phyloP scores from a whole-genome alignment of 1,139 yeast genomes.

The Candida pseudoviswanathii region DNA sequence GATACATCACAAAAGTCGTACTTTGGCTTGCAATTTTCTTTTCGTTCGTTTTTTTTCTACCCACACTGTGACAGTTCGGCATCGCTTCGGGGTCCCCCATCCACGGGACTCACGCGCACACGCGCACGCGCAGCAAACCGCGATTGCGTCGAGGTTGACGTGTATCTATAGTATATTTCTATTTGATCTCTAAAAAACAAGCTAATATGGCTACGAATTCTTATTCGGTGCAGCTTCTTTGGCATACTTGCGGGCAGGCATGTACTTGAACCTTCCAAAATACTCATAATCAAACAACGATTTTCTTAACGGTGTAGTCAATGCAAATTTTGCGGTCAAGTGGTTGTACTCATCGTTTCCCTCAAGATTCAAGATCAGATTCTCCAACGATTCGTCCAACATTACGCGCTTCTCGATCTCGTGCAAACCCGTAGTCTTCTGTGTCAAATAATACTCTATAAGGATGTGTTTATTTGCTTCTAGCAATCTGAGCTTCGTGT shows the following conservation, averaged over 20 bases:
- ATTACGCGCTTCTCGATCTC: slow-evolving; percentile 32
- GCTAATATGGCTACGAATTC: not conserved
- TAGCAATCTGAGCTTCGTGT: slow-evolving; percentile 31
- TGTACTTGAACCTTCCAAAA: slow-evolving; percentile 23
- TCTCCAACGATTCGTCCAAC: slow-evolving; percentile 24
- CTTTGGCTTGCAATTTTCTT: not conserved
- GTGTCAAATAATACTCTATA: slow-evolving; percentile 44
- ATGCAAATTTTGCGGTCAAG: slow-evolving; percentile 26
- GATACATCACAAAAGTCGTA: not conserved
- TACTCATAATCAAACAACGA: slow-evolving; percentile 33
- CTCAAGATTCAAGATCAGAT: slow-evolving; percentile 20
- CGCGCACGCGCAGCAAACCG: too few species aligned
- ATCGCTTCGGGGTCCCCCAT: too few species aligned
- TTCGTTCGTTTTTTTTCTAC: not conserved
- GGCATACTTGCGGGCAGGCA: slow-evolving; percentile 2
- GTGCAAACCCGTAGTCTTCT: slow-evolving; percentile 37
- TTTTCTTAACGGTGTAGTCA: slow-evolving; percentile 32
- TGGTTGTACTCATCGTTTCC: slow-evolving; percentile 23
- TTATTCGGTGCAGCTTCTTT: not conserved
- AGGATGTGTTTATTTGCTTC: slow-evolving; percentile 37
- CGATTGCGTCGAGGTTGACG: too few species aligned
- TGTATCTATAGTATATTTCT: not conserved
- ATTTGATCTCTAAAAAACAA: not conserved
- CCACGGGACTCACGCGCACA: too few species aligned
- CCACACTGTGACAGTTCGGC: not conserved